Percentiles rank a stretch among this genome's conserved stretches.
These are phyloP conservation scores for Aquanectria penicillioides DNA, from an alignment of 2,329 filamentous ascomycete species.

Conservation along the genomic window DNA sequence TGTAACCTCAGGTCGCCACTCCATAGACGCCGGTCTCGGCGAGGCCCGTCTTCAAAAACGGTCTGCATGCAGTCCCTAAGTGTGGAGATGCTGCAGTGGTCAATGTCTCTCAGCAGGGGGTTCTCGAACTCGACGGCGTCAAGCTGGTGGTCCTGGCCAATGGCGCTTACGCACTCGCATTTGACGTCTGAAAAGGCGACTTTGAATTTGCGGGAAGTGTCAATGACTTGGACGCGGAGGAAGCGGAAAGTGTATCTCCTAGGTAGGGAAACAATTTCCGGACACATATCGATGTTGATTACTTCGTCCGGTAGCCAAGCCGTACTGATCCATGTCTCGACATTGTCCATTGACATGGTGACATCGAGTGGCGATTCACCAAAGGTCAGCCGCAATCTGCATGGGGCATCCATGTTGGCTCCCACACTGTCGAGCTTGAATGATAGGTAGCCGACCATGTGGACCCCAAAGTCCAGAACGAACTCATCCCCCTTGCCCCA, in stretches of 20 bases:
- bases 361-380: slow-evolving; percentile 50
- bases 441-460: slow-evolving; percentile 24
- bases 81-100: slow-evolving; percentile 45
- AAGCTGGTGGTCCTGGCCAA: slow-evolving; percentile 30
- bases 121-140: slow-evolving; percentile 29
- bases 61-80: slow-evolving; percentile 52
- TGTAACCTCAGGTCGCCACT: slow-evolving; percentile 50
- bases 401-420: slow-evolving; percentile 47
- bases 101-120: slow-evolving; percentile 39
- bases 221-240: slow-evolving; percentile 46
- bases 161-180: slow-evolving; percentile 43
- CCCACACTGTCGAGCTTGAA: slow-evolving; percentile 16
- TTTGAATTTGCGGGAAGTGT: slow-evolving; percentile 48
- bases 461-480: slow-evolving; percentile 27
- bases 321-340: slow-evolving; percentile 51
- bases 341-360: slow-evolving; percentile 44
- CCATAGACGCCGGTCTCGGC: slow-evolving; percentile 50
- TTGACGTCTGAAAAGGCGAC: slow-evolving; percentile 42
- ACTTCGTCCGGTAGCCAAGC: slow-evolving; percentile 50
- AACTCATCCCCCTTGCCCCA: slow-evolving; percentile 26
- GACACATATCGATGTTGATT: slow-evolving; percentile 48
- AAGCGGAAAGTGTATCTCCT: slow-evolving; percentile 48
- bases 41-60: slow-evolving; percentile 50
- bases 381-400: slow-evolving; percentile 47
- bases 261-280: slow-evolving; percentile 41